phyloP scores from a whole-genome alignment of 306 rosid genomes.

The Sicyos baderoa region DNA sequence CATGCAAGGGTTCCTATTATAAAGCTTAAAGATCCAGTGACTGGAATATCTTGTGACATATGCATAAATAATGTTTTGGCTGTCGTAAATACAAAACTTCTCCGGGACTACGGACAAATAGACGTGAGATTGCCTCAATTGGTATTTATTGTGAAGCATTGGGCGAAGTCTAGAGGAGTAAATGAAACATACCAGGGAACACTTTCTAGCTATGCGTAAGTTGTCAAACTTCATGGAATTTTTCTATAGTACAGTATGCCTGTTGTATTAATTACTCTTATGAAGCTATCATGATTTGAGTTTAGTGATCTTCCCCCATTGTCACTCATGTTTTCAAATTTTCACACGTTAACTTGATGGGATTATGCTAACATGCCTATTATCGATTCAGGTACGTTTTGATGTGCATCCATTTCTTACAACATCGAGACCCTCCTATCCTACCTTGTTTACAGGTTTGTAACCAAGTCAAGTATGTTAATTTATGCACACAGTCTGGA shows the following conservation, averaged over 20 bases:
- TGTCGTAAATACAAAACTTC: constrained; percentile 88
- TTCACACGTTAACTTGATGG: background rate
- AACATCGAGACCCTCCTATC: constrained; percentile 71
- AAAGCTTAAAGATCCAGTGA: constrained; percentile 88
- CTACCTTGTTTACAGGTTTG: constrained; percentile 97
- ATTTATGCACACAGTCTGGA: background rate
- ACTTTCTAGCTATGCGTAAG: constrained; percentile 97
- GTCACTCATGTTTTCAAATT: background rate
- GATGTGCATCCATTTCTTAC: constrained; percentile 95
- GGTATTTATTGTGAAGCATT: constrained; percentile 83
- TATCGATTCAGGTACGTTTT: constrained; percentile 79
- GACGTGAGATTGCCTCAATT: constrained; percentile 70
- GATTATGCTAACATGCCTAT: constrained; percentile 18
- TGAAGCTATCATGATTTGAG: constrained; percentile 1
- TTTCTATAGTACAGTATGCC: background rate
- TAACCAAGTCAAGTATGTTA: constrained; percentile 1
- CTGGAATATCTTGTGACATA: constrained; percentile 88
- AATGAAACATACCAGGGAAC: constrained; percentile 97
- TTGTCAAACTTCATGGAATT: constrained; percentile 12
- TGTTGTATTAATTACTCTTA: background rate
- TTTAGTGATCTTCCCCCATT: background rate
- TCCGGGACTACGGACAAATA: constrained; percentile 66
- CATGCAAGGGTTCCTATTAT: constrained; percentile 97
- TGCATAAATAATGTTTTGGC: constrained; percentile 94
- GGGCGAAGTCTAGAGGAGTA: constrained; percentile 98